phyloP scores from a whole-genome alignment of 768 basidiomycete genomes.

The Suillus cothurnatus region DNA sequence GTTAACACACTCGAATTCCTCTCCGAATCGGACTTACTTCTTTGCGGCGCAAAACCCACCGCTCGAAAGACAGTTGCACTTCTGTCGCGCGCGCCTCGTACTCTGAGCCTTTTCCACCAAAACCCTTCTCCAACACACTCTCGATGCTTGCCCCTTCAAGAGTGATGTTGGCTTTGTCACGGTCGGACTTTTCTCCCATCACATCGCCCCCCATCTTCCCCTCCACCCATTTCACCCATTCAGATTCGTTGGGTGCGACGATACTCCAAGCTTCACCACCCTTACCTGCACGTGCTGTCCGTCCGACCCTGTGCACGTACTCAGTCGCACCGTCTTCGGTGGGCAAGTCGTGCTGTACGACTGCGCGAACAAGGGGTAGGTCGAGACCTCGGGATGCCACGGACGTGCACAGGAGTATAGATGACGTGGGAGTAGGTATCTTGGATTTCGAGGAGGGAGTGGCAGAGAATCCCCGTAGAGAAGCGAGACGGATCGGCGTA shows the following conservation, averaged over 20 bases:
- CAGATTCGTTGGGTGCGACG: constrained; percentile 81
- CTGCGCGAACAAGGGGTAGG: constrained; percentile 89
- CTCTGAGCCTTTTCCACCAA: constrained; percentile 80
- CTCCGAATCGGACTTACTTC: constrained; percentile 47
- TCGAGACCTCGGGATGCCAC: constrained; percentile 99
- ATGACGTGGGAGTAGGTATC: constrained; percentile 42
- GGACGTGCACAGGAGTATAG: constrained; percentile 91
- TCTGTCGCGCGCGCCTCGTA: constrained; percentile 92
- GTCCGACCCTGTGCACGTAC: constrained; percentile 95
- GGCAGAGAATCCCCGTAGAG: constrained; percentile 80
- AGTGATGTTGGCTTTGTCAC: constrained; percentile 40
- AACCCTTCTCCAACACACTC: constrained; percentile 73
- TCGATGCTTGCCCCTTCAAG: constrained; percentile 69
- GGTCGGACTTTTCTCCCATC: constrained; percentile 19
- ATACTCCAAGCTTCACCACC: constrained; percentile 97
- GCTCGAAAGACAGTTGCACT: constrained; percentile 92
- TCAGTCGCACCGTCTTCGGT: constrained; percentile 97
- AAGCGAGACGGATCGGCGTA: constrained; percentile 74
- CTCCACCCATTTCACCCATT: constrained; percentile 92
- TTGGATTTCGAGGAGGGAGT: constrained; percentile 33
- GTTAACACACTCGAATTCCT: constrained; percentile 12
- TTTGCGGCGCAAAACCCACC: constrained; percentile 81
- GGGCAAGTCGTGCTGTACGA: constrained; percentile 95
- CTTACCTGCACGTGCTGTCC: constrained; percentile 94
- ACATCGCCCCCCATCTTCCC: constrained; percentile 69